phyloP scores from a whole-genome alignment of 768 basidiomycete species.

The Phanerochaete carnosa region DNA sequence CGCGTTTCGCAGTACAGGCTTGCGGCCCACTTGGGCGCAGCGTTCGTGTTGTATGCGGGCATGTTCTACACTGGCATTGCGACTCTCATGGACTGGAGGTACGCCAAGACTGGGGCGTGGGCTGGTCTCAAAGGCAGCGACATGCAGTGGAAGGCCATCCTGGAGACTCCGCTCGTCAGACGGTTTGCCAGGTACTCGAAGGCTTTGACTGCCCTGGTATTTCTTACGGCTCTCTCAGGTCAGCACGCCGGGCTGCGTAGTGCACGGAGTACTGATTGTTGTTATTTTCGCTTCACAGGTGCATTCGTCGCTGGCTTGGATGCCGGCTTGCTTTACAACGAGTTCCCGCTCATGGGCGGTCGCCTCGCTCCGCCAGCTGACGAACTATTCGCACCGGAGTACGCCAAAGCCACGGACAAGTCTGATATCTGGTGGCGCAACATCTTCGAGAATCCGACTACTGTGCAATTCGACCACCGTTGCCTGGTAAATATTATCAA shows the following conservation, averaged over 20 bases:
- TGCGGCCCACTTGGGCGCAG: slow-evolving; percentile 91
- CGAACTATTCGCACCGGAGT: slow-evolving; percentile 77
- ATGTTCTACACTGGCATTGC: slow-evolving; percentile 83
- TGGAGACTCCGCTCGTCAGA: slow-evolving; percentile 55
- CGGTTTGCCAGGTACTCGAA: slow-evolving; percentile 59
- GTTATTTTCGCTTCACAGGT: slow-evolving; percentile 54
- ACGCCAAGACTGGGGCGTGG: slow-evolving; percentile 54
- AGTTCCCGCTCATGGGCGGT: slow-evolving; percentile 96
- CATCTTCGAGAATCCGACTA: slow-evolving; percentile 94
- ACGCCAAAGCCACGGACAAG: slow-evolving; percentile 65
- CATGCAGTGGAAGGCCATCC: slow-evolving; percentile 39
- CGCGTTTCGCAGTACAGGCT: slow-evolving; percentile 96
- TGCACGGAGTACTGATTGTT: not conserved
- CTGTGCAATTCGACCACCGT: slow-evolving; percentile 96
- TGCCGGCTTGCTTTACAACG: slow-evolving; percentile 96
- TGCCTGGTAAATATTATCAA: slow-evolving; percentile 61
- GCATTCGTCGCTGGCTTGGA: slow-evolving; percentile 98
- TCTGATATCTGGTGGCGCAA: slow-evolving; percentile 95
- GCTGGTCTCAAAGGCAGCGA: slow-evolving; percentile 42
- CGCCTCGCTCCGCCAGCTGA: slow-evolving; percentile 74
- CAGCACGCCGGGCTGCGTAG: too few species aligned
- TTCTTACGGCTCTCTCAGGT: slow-evolving; percentile 93
- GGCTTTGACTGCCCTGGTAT: slow-evolving; percentile 72
- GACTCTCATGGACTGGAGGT: slow-evolving; percentile 78
- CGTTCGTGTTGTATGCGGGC: slow-evolving; percentile 88